Conservation (phyloP, 2,329 filamentous ascomycete species). For the Purpureocillium takamizusanense region DNA sequence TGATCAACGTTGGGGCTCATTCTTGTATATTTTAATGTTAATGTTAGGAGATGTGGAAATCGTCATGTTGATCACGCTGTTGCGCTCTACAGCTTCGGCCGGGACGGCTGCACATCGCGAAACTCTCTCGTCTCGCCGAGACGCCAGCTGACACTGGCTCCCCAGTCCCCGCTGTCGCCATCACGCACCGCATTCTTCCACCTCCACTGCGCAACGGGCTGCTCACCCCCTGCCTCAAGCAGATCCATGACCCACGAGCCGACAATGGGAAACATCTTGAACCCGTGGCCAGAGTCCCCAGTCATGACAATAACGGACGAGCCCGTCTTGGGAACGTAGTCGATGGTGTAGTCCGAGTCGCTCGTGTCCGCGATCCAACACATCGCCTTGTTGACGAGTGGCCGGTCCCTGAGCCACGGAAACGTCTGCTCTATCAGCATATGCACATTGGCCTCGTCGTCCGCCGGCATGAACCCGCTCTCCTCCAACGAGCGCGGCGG, state of each 20-base stretch:
- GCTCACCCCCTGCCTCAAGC: conserved; percentile 28
- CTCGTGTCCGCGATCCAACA: conserved; percentile 56
- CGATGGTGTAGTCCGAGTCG: conserved; percentile 52
- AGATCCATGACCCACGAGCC: conserved; percentile 44
- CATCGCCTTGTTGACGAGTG: conserved; percentile 46
- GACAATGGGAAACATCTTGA: conserved; percentile 55
- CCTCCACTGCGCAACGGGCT: conserved; percentile 37
- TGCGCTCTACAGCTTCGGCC: too few relatives aligned
- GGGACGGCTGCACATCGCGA: neutral
- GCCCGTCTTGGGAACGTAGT: conserved; percentile 42
- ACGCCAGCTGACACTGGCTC: conserved; percentile 27
- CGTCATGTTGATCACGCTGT: too few relatives aligned
- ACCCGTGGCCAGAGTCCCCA: conserved; percentile 53
- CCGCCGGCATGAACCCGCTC: conserved; percentile 39
- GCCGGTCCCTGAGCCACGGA: conserved; percentile 41
- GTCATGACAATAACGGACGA: conserved; percentile 38
- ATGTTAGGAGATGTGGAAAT: too few relatives aligned
- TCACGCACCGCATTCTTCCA: conserved; percentile 32
- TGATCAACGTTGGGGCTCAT: too few relatives aligned
- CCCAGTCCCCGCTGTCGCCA: conserved; percentile 13
- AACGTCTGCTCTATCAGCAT: conserved; percentile 41
- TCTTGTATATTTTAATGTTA: too few relatives aligned
- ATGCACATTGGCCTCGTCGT: conserved; percentile 43
- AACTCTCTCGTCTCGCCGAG: conserved; percentile 20
- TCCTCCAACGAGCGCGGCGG: conserved; percentile 19